These are phyloP conservation scores for Naganishia albida DNA, from an alignment of 1,284 basidiomycete species.

Conservation along the genomic window DNA sequence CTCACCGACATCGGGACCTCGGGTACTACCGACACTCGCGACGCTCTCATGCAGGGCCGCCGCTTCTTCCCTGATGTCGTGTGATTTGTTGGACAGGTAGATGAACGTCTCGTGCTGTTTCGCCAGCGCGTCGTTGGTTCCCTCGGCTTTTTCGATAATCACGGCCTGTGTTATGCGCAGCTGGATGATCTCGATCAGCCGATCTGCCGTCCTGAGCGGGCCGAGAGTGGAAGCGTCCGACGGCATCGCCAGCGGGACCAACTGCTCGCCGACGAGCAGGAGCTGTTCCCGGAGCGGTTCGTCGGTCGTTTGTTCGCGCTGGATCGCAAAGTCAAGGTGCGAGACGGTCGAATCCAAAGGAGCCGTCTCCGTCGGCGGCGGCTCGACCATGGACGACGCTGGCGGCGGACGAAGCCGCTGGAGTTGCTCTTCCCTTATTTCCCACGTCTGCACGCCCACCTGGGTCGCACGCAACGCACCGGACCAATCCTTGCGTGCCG, in stretches of 20 bases:
- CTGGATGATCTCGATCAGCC: conserved; percentile 77
- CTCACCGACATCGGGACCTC: conserved; percentile 23
- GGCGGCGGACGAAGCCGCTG: not conserved
- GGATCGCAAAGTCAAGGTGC: conserved; percentile 20
- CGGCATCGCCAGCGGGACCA: conserved; percentile 15
- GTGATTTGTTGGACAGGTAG: conserved; percentile 62
- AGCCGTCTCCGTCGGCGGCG: conserved; percentile 2
- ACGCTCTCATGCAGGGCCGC: conserved; percentile 11
- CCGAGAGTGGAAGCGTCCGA: conserved; percentile 10
- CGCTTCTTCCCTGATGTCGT: conserved; percentile 31
- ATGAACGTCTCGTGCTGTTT: conserved; percentile 84
- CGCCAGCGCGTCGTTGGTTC: conserved; percentile 77
- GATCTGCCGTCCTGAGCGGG: conserved; percentile 41
- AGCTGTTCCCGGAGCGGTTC: not conserved
- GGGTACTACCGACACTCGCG: conserved; percentile 18
- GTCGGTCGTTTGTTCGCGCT: not conserved
- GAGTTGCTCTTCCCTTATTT: conserved; percentile 53
- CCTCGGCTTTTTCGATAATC: conserved; percentile 79
- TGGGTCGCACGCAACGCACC: conserved; percentile 78
- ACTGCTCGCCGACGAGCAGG: conserved; percentile 7
- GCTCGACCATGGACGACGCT: conserved; percentile 10
- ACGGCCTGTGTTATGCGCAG: conserved; percentile 84
- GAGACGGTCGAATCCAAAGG: conserved; percentile 18
- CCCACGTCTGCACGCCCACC: conserved; percentile 62
- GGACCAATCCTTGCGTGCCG: conserved; percentile 76